phyloP scores from a whole-genome alignment of 148 eudicot species.

The Rhododendron williamsianum region DNA sequence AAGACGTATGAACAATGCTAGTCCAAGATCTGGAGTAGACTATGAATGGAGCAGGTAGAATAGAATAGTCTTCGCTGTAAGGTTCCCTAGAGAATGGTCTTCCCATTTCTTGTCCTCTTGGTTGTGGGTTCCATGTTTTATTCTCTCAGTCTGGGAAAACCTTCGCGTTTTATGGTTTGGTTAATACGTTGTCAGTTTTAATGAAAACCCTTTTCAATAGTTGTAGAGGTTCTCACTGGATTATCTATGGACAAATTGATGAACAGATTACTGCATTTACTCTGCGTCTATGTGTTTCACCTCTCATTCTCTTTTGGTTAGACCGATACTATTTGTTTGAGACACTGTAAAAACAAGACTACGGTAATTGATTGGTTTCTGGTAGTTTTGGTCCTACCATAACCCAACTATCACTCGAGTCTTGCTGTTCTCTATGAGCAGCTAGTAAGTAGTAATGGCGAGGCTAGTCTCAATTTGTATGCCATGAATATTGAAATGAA shows the following conservation, averaged over 20 bases:
- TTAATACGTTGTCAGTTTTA: background rate
- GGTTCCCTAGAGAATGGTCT: background rate
- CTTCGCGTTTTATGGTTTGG: background rate
- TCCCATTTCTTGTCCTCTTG: background rate
- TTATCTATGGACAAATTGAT: background rate
- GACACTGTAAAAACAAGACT: background rate
- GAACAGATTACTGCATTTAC: background rate
- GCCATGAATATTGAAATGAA: background rate
- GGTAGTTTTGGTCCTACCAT: background rate
- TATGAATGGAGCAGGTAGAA: conserved; percentile 83
- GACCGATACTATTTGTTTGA: background rate
- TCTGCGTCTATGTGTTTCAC: background rate
- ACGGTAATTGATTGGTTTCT: background rate
- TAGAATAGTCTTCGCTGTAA: background rate
- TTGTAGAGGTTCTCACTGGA: background rate
- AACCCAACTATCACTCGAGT: background rate
- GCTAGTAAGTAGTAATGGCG: background rate
- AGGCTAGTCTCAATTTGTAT: background rate
- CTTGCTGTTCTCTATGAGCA: background rate
- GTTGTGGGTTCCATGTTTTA: background rate
- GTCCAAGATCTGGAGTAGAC: conserved; percentile 47
- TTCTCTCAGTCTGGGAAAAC: background rate
- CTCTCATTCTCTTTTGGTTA: background rate
- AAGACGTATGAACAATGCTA: conserved; percentile 39
- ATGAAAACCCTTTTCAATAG: background rate